phyloP scores from a whole-genome alignment of 805 yeast genomes.

The Zygosaccharomyces pseudorouxii region DNA sequence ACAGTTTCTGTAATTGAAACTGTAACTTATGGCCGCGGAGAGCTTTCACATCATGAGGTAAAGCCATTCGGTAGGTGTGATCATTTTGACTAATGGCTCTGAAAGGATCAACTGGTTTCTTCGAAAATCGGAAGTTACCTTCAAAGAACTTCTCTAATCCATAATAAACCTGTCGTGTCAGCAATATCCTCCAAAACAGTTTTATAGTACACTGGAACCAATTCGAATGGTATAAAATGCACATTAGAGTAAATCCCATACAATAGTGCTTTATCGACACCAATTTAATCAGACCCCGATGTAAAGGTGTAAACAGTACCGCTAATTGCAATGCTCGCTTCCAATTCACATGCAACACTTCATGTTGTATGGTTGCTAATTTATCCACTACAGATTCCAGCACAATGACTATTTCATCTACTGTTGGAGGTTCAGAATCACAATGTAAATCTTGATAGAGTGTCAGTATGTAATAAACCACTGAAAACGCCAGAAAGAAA shows the following conservation, averaged over 20 bases:
- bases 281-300: slow-evolving; percentile 15
- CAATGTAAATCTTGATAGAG: slow-evolving; percentile 16
- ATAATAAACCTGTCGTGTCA: slow-evolving; percentile 19
- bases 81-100: background rate
- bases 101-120: background rate
- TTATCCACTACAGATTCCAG: slow-evolving; percentile 27
- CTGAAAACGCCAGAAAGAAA: slow-evolving; percentile 13
- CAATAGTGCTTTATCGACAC: slow-evolving; percentile 16
- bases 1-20: slow-evolving; percentile 15
- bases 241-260: slow-evolving; percentile 7
- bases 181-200: slow-evolving; percentile 27
- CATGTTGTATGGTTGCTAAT: slow-evolving; percentile 20
- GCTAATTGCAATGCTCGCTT: slow-evolving; percentile 4
- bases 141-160: slow-evolving; percentile 1
- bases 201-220: slow-evolving; percentile 29
- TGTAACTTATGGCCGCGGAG: slow-evolving; percentile 12
- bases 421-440: slow-evolving; percentile 30
- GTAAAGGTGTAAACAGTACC: slow-evolving; percentile 20
- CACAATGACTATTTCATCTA: slow-evolving; percentile 29
- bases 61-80: slow-evolving; percentile 6
- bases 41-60: slow-evolving; percentile 13
- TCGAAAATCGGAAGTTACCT: background rate
- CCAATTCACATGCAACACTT: slow-evolving; percentile 9
- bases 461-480: slow-evolving; percentile 22
- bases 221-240: slow-evolving; percentile 23